phyloP scores from a whole-genome alignment of 768 basidiomycete genomes.

The Podaxis rugospora region DNA sequence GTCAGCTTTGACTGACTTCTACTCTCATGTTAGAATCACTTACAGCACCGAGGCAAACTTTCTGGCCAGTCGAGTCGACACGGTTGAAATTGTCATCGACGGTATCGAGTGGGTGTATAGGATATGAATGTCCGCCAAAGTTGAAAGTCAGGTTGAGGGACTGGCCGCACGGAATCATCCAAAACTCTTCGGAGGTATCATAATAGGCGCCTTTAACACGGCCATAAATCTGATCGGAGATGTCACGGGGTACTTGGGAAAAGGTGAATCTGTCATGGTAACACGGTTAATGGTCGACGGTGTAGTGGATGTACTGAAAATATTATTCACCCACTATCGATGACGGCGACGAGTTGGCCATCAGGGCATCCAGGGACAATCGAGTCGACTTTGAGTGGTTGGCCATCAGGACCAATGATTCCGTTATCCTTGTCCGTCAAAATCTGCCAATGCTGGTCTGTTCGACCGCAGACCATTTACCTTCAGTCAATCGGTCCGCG shows the following conservation, averaged over 20 bases:
- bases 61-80: conserved; percentile 20
- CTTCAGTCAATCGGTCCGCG: not conserved
- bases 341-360: conserved; percentile 63
- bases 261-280: not conserved
- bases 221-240: conserved; percentile 61
- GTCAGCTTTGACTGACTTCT: conserved; percentile 9
- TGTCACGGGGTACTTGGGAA: conserved; percentile 20
- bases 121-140: conserved; percentile 65
- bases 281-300: not conserved
- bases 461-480: conserved; percentile 1
- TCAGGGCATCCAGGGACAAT: conserved; percentile 66
- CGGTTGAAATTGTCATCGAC: conserved; percentile 60
- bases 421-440: conserved; percentile 63
- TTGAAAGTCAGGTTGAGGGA: conserved; percentile 66
- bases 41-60: conserved; percentile 58
- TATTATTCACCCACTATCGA: conserved; percentile 59
- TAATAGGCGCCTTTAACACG: conserved; percentile 49
- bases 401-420: conserved; percentile 75
- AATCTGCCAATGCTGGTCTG: conserved; percentile 80
- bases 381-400: conserved; percentile 52
- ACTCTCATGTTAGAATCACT: conserved; percentile 21
- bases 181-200: conserved; percentile 43
- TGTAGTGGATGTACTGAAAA: not conserved
- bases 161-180: conserved; percentile 75
- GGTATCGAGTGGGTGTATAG: conserved; percentile 72